Evolutionary conservation across 257 asterid species (phyloP).

Genomic region (Plantago elongata): DNA sequence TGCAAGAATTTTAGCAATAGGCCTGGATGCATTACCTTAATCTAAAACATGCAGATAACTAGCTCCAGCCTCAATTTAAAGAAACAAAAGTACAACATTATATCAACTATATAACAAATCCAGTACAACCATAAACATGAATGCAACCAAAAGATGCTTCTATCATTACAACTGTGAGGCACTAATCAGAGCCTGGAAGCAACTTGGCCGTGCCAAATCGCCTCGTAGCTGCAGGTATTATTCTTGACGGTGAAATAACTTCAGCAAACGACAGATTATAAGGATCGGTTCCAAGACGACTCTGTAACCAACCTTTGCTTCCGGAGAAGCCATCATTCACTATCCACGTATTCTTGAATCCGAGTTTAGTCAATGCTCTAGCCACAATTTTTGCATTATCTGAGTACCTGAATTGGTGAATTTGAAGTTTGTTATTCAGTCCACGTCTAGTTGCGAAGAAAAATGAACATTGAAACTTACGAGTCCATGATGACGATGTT

Average conservation of each 20-base stretch:
- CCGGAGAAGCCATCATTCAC: constrained; percentile 89
- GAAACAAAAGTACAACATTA: too few relatives aligned
- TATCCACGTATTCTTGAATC: constrained; percentile 80
- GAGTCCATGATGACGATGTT: constrained; percentile 80
- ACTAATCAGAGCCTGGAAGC: constrained; percentile 67
- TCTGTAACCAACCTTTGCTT: constrained; percentile 87
- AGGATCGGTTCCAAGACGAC: constrained; percentile 77
- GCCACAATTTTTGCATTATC: constrained; percentile 85
- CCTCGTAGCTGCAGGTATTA: constrained; percentile 53
- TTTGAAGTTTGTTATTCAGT: background rate
- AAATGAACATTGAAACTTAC: constrained; percentile 41
- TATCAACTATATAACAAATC: background rate
- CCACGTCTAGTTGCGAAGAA: background rate
- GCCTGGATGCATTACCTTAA: too few relatives aligned
- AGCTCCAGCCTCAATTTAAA: too few relatives aligned
- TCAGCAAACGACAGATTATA: constrained; percentile 63
- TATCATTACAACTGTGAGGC: constrained; percentile 16
- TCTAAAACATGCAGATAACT: too few relatives aligned
- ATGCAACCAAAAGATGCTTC: background rate
- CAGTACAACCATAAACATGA: constrained; percentile 1
- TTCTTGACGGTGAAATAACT: constrained; percentile 68
- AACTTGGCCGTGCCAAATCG: constrained; percentile 64
- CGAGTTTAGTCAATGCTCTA: constrained; percentile 67
- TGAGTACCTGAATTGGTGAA: constrained; percentile 49
- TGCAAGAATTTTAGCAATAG: too few relatives aligned